These are phyloP conservation scores for Monilinia vaccinii-corymbosi DNA, from an alignment of 2,329 filamentous ascomycete species.

Conservation along the genomic window DNA sequence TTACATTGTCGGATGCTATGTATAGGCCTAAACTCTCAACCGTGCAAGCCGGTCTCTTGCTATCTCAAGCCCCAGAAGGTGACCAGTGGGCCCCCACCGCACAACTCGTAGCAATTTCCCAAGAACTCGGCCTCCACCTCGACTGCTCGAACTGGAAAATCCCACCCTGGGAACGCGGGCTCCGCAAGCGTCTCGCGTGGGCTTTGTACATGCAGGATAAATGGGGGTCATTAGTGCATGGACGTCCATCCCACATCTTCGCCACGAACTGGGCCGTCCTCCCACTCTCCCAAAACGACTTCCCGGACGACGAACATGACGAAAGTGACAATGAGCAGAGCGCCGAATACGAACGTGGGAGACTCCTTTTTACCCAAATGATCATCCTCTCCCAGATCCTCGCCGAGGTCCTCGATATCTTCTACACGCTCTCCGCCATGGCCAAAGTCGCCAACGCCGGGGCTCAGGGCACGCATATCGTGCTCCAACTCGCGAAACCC, in stretches of 20 bases:
- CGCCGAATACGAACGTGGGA: conserved; percentile 55
- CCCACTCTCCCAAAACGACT: conserved; percentile 55
- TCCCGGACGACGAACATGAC: conserved; percentile 62
- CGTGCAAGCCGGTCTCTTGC: conserved; percentile 65
- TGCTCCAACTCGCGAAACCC: conserved; percentile 68
- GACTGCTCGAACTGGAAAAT: conserved; percentile 85
- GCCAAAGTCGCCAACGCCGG: conserved; percentile 58
- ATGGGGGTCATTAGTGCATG: conserved; percentile 80
- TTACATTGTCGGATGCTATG: conserved; percentile 67
- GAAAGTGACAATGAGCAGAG: conserved; percentile 52
- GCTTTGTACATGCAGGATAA: conserved; percentile 92
- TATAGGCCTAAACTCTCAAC: conserved; percentile 74
- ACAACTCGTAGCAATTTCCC: conserved; percentile 76
- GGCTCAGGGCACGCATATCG: conserved; percentile 59
- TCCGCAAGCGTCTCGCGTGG: conserved; percentile 82
- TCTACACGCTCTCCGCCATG: conserved; percentile 73
- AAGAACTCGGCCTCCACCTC: conserved; percentile 81
- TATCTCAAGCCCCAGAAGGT: conserved; percentile 66
- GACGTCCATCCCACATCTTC: conserved; percentile 69
- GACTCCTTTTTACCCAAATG: conserved; percentile 66
- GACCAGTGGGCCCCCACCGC: conserved; percentile 80
- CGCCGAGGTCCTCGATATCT: conserved; percentile 71
- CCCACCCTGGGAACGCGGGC: conserved; percentile 74
- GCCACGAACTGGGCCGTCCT: conserved; percentile 68
- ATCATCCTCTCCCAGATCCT: conserved; percentile 67